Evolutionary conservation across 257 asterid genomes (phyloP), one percentile per base, ranked within the genome.

Genomic region (Fraxinus americana): DNA sequence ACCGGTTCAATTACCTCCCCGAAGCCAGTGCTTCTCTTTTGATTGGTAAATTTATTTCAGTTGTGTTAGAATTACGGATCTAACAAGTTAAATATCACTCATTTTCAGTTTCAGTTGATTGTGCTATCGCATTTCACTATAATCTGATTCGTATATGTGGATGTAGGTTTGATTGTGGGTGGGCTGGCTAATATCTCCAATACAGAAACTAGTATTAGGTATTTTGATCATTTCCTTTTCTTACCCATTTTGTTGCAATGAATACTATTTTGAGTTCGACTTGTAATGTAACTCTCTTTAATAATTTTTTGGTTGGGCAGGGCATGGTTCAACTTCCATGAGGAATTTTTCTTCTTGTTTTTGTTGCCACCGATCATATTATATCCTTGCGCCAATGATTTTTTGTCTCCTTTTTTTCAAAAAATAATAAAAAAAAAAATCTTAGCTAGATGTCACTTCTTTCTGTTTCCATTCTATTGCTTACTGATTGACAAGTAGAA

Each of bases 251-350:
- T 27, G 52, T 48, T 1, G 19, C 17, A 14, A 14, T 69, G 32
- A 45, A 80, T 11, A 43, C 34, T 75, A 52, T 43, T 77, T 67
- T 48, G 13, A 50, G 77, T 21, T 25, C 69, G 34, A 59, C 7
- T 79, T 19, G 25, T 67, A 54, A 39, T 77, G 69, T 21, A 29
- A 23, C 70, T 77, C 45, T 71, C 36, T 67, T 70, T 48, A 25
- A 68, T 73, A 17, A 38, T 1, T 74, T 83, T 23, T 81, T 83
- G 74, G 52, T 69, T 82, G 86, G 59, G 85, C 88, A 93, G 99
- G 97, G 80, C 97, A 32, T 96, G 99, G 99, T 96, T 96, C 87
- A 96, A 96, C 91, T 96, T 96, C 85, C 99, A 96, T 78, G 99
- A 96, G 87, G 99, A 96, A 87, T 96, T 96, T 78, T 96, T 96